These are phyloP conservation scores for Hypsizygus marmoreus DNA, from an alignment of 768 basidiomycete species.

Conservation along the genomic window DNA sequence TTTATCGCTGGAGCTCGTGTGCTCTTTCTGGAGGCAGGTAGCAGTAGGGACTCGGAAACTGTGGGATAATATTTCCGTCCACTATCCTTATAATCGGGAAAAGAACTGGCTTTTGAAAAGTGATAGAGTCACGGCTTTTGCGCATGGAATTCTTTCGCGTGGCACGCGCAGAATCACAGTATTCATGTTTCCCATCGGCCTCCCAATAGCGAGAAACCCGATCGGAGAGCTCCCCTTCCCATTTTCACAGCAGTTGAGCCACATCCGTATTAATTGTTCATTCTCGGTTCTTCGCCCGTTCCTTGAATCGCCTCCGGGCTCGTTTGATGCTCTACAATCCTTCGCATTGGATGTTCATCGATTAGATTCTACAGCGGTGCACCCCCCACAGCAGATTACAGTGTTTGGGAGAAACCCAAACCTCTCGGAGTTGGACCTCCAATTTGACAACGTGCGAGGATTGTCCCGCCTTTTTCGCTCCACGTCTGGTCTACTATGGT, in stretches of 20 bases:
- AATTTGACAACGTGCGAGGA: not conserved
- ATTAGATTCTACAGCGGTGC: not conserved
- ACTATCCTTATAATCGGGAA: too few species aligned
- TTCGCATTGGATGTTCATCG: not conserved
- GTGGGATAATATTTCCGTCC: not conserved
- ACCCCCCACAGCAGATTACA: not conserved
- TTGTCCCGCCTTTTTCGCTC: not conserved
- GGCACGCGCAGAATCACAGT: conserved; percentile 2
- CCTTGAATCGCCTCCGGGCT: not conserved
- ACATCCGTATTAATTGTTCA: not conserved
- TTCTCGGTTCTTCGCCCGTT: not conserved
- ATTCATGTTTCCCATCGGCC: not conserved
- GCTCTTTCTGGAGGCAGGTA: conserved; percentile 12
- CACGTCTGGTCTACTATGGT: not conserved
- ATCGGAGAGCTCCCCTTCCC: conserved; percentile 1
- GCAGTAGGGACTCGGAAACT: conserved; percentile 1
- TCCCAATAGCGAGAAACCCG: not conserved
- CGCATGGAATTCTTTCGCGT: not conserved
- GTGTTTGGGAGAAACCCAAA: conserved; percentile 2
- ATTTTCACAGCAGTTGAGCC: conserved; percentile 1
- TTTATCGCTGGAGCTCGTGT: not conserved
- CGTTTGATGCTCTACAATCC: conserved; percentile 1
- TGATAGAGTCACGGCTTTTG: too few species aligned
- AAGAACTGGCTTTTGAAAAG: too few species aligned
- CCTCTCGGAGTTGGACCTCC: not conserved